A percentile compares a stretch with the other conserved stretches of the same genome.
These are phyloP conservation scores for Chaetomium fimeti DNA, from an alignment of 495 filamentous ascomycete genomes.

Conservation along the genomic window DNA sequence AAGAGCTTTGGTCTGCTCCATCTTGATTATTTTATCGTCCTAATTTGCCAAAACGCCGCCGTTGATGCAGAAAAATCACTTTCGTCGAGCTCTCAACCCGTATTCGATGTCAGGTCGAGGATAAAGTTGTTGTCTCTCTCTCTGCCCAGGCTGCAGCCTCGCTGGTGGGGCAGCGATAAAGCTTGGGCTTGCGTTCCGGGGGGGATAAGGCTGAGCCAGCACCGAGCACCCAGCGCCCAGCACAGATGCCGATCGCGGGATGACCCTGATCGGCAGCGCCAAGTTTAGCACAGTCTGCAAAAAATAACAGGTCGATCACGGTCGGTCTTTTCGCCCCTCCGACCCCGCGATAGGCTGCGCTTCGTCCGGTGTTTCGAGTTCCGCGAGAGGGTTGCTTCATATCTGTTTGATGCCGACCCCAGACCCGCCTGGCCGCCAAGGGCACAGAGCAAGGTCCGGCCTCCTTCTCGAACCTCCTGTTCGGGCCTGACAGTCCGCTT, in stretches of 20 bases:
- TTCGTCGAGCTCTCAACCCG: not conserved
- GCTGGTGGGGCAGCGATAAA: constrained; percentile 11
- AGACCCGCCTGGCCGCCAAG: not conserved
- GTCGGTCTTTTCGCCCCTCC: not conserved
- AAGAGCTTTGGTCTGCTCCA: constrained; percentile 84
- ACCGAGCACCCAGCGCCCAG: not conserved
- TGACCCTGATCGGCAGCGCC: constrained; percentile 19
- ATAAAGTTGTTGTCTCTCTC: constrained; percentile 4
- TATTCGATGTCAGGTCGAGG: not conserved
- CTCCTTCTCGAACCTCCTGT: too few species aligned
- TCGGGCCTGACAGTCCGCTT: constrained; percentile 3
- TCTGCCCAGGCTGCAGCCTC: constrained; percentile 22
- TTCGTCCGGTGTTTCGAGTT: constrained; percentile 11
- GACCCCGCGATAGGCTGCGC: not conserved
- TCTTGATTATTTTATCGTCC: constrained; percentile 36
- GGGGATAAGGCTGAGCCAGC: constrained; percentile 21
- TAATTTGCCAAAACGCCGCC: not conserved
- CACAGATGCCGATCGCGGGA: constrained; percentile 11
- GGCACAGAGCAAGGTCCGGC: not conserved
- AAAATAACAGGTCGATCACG: too few species aligned
- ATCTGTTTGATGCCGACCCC: constrained; percentile 16
- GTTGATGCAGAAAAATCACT: not conserved
- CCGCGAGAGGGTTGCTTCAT: constrained; percentile 12
- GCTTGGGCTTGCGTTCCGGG: constrained; percentile 5
- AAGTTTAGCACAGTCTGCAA: not conserved